phyloP scores from a whole-genome alignment of 164 flowering plant genomes.

The Echeveria elegans region DNA sequence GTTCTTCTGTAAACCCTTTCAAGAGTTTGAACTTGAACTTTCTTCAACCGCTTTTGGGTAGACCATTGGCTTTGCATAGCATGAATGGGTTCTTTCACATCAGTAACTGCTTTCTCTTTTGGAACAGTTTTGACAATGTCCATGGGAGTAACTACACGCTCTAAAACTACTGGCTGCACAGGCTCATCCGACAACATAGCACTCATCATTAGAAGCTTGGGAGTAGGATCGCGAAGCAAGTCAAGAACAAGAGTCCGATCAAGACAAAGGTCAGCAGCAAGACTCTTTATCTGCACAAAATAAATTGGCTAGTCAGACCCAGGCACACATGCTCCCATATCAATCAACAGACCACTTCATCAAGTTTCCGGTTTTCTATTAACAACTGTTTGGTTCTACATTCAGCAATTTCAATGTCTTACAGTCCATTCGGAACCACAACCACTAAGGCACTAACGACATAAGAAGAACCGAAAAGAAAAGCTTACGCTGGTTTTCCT shows the following conservation, averaged over 20 bases:
- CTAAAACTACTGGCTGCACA: slow-evolving; percentile 14
- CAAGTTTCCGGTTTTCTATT: not conserved
- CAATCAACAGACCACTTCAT: not conserved
- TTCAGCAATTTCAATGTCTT: not conserved
- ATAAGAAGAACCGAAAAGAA: not conserved
- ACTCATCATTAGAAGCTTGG: slow-evolving; percentile 56
- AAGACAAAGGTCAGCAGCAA: slow-evolving; percentile 10
- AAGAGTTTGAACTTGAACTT: slow-evolving; percentile 72
- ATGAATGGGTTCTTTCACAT: slow-evolving; percentile 53
- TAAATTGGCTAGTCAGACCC: not conserved
- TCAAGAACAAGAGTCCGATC: slow-evolving; percentile 8
- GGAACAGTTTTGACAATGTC: slow-evolving; percentile 21
- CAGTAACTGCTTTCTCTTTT: slow-evolving; percentile 18
- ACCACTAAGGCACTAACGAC: not conserved
- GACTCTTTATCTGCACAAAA: slow-evolving; percentile 5
- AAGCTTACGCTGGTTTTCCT: slow-evolving; percentile 75
- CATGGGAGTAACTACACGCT: slow-evolving; percentile 24
- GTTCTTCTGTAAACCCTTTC: slow-evolving; percentile 72
- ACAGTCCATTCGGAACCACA: not conserved
- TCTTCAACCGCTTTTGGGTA: slow-evolving; percentile 77
- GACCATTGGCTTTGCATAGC: slow-evolving; percentile 67
- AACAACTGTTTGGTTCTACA: not conserved
- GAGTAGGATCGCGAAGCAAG: slow-evolving; percentile 9
- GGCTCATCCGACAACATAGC: slow-evolving; percentile 78
- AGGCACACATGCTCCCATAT: not conserved